Percentiles rank a stretch among this genome's conserved stretches.
These are phyloP conservation scores for Apiosordaria backusii DNA, from an alignment of 495 filamentous ascomycete species.

Conservation along the genomic window DNA sequence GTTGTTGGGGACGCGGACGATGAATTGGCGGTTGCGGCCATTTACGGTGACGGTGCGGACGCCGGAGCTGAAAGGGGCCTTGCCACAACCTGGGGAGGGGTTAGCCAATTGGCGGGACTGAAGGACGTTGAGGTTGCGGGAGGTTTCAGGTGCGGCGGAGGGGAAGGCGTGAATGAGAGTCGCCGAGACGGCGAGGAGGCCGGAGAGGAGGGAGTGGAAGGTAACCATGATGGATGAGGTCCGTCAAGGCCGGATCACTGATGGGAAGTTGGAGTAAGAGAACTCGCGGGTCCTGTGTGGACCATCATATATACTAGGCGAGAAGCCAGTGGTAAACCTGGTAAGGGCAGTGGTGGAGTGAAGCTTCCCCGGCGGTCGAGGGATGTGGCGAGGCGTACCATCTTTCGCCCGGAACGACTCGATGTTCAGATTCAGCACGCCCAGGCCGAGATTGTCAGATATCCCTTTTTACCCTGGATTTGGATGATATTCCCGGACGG, in stretches of 20 bases:
- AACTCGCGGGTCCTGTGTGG: too few species aligned
- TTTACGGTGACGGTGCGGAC: slow-evolving; percentile 27
- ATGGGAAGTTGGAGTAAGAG: too few species aligned
- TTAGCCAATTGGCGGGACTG: not conserved
- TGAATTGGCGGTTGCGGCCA: slow-evolving; percentile 30
- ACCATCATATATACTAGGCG: too few species aligned
- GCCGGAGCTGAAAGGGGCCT: slow-evolving; percentile 26
- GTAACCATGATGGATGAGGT: not conserved
- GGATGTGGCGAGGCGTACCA: too few species aligned
- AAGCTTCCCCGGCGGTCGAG: too few species aligned
- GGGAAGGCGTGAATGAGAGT: not conserved
- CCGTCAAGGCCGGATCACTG: too few species aligned
- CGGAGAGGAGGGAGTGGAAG: not conserved
- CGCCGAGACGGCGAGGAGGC: not conserved
- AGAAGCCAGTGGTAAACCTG: too few species aligned
- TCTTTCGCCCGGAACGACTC: too few species aligned
- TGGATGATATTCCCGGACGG: not conserved
- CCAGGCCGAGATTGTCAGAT: not conserved
- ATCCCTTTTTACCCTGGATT: not conserved
- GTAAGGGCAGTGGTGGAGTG: too few species aligned
- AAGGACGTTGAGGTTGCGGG: not conserved
- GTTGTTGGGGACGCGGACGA: slow-evolving; percentile 39
- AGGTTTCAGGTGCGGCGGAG: not conserved
- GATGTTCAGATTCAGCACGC: not conserved
- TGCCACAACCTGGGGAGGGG: slow-evolving; percentile 37